These are phyloP conservation scores for Leccinum pachyderme DNA, from an alignment of 1,284 basidiomycete species.

Conservation along the genomic window DNA sequence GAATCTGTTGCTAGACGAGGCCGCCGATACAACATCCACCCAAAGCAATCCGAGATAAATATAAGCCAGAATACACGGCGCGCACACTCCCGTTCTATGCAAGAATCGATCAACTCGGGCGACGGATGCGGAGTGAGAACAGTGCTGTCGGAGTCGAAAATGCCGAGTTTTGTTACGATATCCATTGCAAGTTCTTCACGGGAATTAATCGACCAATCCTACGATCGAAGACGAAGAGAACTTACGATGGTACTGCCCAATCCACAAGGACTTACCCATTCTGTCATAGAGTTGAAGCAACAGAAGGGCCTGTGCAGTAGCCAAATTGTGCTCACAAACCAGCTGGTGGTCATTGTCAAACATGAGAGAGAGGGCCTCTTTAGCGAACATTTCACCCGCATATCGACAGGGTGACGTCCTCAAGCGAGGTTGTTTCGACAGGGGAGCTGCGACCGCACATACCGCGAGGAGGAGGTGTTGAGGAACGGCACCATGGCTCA, in stretches of 20 bases:
- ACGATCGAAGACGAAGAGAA: constrained; percentile 6
- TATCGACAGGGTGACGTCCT: constrained; percentile 57
- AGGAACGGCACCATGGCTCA: constrained; percentile 64
- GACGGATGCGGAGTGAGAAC: constrained; percentile 47
- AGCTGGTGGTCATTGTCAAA: constrained; percentile 60
- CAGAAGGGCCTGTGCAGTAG: constrained; percentile 69
- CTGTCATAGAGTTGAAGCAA: constrained; percentile 69
- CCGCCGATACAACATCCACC: constrained; percentile 50
- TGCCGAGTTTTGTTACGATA: constrained; percentile 62
- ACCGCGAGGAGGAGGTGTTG: constrained; percentile 66
- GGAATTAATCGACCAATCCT: constrained; percentile 19
- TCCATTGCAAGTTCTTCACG: constrained; percentile 59
- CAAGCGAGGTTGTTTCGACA: constrained; percentile 64
- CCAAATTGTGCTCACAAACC: constrained; percentile 52
- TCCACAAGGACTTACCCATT: constrained; percentile 44
- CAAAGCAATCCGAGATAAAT: constrained; percentile 52
- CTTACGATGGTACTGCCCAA: constrained; percentile 29
- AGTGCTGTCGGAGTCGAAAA: constrained; percentile 57
- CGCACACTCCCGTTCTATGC: constrained; percentile 67
- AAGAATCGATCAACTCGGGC: constrained; percentile 53
- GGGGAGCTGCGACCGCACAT: constrained; percentile 71
- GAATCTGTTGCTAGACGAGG: constrained; percentile 47
- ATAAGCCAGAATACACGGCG: constrained; percentile 79
- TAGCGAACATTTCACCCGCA: constrained; percentile 67
- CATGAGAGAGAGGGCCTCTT: constrained; percentile 65